Conservation (phyloP, 306 rosid genomes). For the Rubus idaeus region DNA sequence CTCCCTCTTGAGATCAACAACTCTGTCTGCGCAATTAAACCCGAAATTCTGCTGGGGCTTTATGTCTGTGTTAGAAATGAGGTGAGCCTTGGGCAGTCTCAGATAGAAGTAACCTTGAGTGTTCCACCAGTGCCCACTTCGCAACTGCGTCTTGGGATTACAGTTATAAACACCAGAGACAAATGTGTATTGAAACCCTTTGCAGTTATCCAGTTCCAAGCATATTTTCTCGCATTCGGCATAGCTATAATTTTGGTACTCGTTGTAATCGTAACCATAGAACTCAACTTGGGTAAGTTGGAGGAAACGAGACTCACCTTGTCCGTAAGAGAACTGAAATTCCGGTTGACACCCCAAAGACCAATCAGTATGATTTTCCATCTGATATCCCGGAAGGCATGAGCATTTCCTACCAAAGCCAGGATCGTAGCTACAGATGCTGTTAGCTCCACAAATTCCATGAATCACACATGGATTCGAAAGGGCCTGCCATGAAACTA, state of each 20-base stretch:
- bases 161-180: neutral
- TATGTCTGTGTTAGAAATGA: neutral
- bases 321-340: constrained; percentile 8
- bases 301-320: constrained; percentile 23
- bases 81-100: constrained; percentile 31
- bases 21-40: constrained; percentile 21
- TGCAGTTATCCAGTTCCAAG: constrained; percentile 24
- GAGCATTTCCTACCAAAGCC: constrained; percentile 22
- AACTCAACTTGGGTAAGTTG: constrained; percentile 15
- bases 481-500: constrained; percentile 49
- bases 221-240: constrained; percentile 28
- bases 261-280: constrained; percentile 31
- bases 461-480: constrained; percentile 42
- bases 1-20: constrained; percentile 18
- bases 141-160: constrained; percentile 33
- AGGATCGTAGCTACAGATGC: constrained; percentile 20
- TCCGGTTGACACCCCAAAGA: constrained; percentile 39
- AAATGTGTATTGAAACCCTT: constrained; percentile 23
- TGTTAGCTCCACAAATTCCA: constrained; percentile 39
- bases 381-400: constrained; percentile 11
- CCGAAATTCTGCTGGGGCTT: neutral
- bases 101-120: constrained; percentile 34
- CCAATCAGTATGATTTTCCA: constrained; percentile 7
- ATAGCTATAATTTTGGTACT: neutral
- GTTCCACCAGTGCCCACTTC: constrained; percentile 38